Evolutionary conservation across 2,329 filamentous ascomycete species (phyloP), one percentile per base, ranked within the genome.

Genomic region (Stylonectria norvegica): DNA sequence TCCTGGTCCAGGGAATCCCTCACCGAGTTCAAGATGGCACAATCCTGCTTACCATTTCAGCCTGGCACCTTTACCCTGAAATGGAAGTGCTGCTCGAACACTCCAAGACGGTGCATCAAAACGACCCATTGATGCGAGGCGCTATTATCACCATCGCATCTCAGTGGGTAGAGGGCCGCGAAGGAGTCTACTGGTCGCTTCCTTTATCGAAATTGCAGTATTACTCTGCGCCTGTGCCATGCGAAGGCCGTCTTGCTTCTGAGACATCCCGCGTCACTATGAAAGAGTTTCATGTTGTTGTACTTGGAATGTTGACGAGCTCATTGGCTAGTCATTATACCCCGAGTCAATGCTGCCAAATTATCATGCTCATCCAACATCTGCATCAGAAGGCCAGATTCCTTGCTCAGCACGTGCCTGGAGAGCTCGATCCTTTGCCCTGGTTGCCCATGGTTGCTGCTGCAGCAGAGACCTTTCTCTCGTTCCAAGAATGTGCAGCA

Each of bases 11-110:
- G 19, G 23, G 35, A 20, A 14, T 29, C 11, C 35, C 14, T 20
- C 35, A 37, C 7, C 23, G 23, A n/a, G 22, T 37, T 9, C 14
- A 37, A 9, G 17, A 37, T 20, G 22, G 35, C 3, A 16, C 25
- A 3, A 18, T 29, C 25, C 35, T 37, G 3, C 23, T 37, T 12
- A 25, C 35, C 14, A 29, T 37, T 5, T 29, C 23, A 8, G 20
- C 35, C 11, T 30, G 35, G 35, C 35, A 37, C 15, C 19, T 37
- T 10, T 37, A 37, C 18, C 23, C 35, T n/a, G 18, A 29, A 16
- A 29, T 37, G 25, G 23, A 30, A 15, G 8, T 30, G 6, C 14
- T 30, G 15, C 27, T 30, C 15, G 27, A 30, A 14, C 27, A 30
- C 6, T 30, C 27, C 6, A 30, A 30, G 14, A 30, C 9, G 8